Evolutionary conservation across 177 flowering plant species (phyloP), one percentile per base, ranked within the genome.

Genomic region (Vitis hybrid): DNA sequence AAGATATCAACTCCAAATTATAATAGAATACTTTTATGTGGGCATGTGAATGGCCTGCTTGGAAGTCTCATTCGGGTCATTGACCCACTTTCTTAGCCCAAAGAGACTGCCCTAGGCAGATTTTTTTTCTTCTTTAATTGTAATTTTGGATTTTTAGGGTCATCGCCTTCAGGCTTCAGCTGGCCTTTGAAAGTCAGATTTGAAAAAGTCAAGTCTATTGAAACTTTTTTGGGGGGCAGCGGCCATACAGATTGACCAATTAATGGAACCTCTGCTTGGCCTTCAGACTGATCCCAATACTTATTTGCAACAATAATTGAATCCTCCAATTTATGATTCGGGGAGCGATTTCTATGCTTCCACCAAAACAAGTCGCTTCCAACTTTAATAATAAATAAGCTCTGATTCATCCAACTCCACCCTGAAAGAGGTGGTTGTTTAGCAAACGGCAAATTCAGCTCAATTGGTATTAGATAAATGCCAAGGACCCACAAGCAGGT

Each of bases 31-130:
- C 48, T 46, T 21, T 66, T 52, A 56, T 56, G n/a, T 24, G 32
- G 7, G 49, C 41, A 46, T 65, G 59, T 58, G 64, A 2, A 46
- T 21, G 46, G 68, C 32, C 55, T 60, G 49, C 64, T 54, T 75
- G 55, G 41, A 69, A 57, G 71, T 73, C 70, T 63, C 58, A 63
- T 66, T 74, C 67, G 52, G 1, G 24, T 49, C 32, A 61, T 62
- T 69, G 71, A 58, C 68, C 67, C 53, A 58, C 65, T 58, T 70
- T 62, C 71, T 35, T 58, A 24, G 62, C 56, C 78, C 75, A 63
- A 46, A 67, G 52, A 35, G 58, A 67, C 59, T 67, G 58, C 58
- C 59, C 64, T 65, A 46, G 15, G 9, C 60, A 24, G 20, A 30
- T 7, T 15, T 52, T 15, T 32, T 73, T 62, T 61, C 5, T 20